Base-by-base conservation (phyloP, 352 stramenopile species). In the Globisporangium cystogenes region DNA sequence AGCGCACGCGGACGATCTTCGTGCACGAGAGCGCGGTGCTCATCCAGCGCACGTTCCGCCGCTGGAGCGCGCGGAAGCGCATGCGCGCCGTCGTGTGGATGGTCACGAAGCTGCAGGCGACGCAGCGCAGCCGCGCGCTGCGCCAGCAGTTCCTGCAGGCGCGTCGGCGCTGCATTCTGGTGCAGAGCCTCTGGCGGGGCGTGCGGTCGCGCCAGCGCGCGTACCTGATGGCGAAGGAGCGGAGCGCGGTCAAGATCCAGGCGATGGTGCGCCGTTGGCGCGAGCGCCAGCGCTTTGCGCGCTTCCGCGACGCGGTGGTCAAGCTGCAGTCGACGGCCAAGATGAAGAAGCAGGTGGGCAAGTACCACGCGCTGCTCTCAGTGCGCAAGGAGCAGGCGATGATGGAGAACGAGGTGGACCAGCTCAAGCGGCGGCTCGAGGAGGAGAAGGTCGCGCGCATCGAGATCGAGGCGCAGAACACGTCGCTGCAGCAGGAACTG, bases 321-420 rank as follows among this genome's bases (percentile, higher is more conserved):
- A 59, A 68, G 12, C 62, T 85, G 16, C 83, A 93, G 54, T 72
- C 65, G 20, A 65, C 73, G 14, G 47, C 69, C 12, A 93, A 93
- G 65, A 89, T 86, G 75, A 87, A 72, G 48, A 85, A 86, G 48
- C 80, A 90, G 55, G 70, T 87, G 23, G 65, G 68, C n/a, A 87
- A 86, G 57, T 91, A 87, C 51, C 62, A 78, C 26, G 58, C 57
- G 26, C 65, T 87, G 56, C 57, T 88, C 26, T 74, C 65, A 0
- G 69, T 87, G 36, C 74, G 76, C 41, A 75, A 83, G 49, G 78
- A 91, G 46, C 80, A 91, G 35, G 74, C 67, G 36, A 63, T 65
- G 10, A 93, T 93, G 78, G 76, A 92, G 57, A 87, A 67, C 14
- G 78, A 91, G 36, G 76, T 93, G 12, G 72, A 87, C 12, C 50